Evolutionary conservation across 2,329 filamentous ascomycete genomes (phyloP), one percentile per base, ranked within the genome.

Genomic region (Setomelanomma holmii): DNA sequence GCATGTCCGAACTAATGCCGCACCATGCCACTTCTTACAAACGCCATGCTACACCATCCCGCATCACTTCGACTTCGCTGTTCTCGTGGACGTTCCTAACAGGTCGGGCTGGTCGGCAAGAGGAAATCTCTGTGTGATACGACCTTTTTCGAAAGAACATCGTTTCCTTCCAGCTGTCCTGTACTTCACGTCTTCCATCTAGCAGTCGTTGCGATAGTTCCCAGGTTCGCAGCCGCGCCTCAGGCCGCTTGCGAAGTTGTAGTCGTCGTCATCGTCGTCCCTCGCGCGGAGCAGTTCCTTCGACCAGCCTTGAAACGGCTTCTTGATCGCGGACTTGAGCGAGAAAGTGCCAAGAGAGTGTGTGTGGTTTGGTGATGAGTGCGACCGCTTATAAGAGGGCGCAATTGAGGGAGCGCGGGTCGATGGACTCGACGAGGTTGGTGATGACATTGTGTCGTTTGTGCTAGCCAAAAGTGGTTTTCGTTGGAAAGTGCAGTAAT

Each of bases 281-380:
- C 66, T 60, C 16, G 72, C 71, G 38, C 62, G 64, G 4, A 74
- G 56, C 3, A 72, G 62, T 10, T 71, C 69, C 51, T 61, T 69
- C 16, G 61, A 65, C 71, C 71, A 73, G 4, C 69, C 71, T 42
- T 72, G 67, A 40, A 72, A 72, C 6, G 69, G 71, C 49, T 71
- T 72, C 50, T 71, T 72, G 23, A 73, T 50, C 2, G 58, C 55
- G 16, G 64, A 50, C 27, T 55, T 62, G 20, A 68, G 33, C 6
- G 58, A 58, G 8, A 48, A 49, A 11, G 51, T 54, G 21, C 55
- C 43, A 20, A 56, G 33, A 6, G 44, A 33, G 39, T 49, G 49
- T 4, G 33, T 40, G 14, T 45, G 54, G 27, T 23, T 49, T 17
- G 40, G n/a, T 5, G 53, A 45, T 22, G 34, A 36, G 7, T n/a